Conservation (phyloP, 495 filamentous ascomycete species). For the Penicillium turbatum region DNA sequence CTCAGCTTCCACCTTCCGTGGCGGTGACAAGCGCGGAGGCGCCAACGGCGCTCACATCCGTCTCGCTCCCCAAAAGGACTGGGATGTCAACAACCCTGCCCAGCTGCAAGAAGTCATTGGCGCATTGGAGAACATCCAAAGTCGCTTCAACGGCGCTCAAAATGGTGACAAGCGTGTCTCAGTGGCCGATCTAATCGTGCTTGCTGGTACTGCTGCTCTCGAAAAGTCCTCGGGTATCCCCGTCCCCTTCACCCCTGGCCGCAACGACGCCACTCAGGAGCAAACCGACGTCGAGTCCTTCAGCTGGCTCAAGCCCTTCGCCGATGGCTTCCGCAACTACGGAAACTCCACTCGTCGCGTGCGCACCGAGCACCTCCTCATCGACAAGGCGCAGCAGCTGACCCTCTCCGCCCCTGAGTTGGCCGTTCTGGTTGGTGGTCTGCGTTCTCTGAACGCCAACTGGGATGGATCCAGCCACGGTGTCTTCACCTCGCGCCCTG, state of each 20-base stretch:
- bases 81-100: slow-evolving; percentile 63
- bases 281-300: slow-evolving; percentile 62
- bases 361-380: slow-evolving; percentile 58
- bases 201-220: slow-evolving; percentile 48
- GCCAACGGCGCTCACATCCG: slow-evolving; percentile 72
- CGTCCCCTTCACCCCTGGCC: slow-evolving; percentile 45
- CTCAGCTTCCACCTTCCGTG: slow-evolving; percentile 67
- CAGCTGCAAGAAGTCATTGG: slow-evolving; percentile 53
- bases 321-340: slow-evolving; percentile 74
- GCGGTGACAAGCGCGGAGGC: slow-evolving; percentile 70
- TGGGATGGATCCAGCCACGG: slow-evolving; percentile 59
- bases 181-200: slow-evolving; percentile 66
- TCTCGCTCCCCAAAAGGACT: slow-evolving; percentile 62
- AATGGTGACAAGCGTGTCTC: slow-evolving; percentile 61
- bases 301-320: slow-evolving; percentile 54
- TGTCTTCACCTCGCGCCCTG: slow-evolving; percentile 59
- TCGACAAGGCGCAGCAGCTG: slow-evolving; percentile 64
- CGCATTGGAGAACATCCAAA: slow-evolving; percentile 57
- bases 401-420: slow-evolving; percentile 64
- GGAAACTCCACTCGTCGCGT: slow-evolving; percentile 55
- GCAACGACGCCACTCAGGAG: slow-evolving; percentile 54
- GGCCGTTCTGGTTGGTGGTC: slow-evolving; percentile 61
- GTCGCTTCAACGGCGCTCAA: slow-evolving; percentile 52
- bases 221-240: slow-evolving; percentile 40
- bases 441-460: slow-evolving; percentile 62